Evolutionary conservation across 345 rosid genomes (phyloP).

Genomic region (Heritiera littoralis): DNA sequence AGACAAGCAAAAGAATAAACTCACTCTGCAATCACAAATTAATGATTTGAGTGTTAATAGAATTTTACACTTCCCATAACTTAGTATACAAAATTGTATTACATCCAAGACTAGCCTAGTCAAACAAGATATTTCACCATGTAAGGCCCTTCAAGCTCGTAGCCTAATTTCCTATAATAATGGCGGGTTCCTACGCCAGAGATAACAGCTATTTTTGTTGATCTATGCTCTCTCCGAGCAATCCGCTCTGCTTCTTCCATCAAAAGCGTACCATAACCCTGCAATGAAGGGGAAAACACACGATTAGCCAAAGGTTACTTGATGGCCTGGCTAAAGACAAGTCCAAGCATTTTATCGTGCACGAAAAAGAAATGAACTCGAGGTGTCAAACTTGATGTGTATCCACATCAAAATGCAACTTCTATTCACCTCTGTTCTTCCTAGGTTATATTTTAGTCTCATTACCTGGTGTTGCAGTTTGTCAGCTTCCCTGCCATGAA

Average conservation of each 20-base stretch:
- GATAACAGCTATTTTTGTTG: constrained; percentile 81
- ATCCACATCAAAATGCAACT: constrained; percentile 6
- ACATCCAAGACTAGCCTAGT: neutral
- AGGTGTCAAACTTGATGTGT: neutral
- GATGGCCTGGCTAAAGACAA: neutral
- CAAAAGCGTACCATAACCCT: constrained; percentile 95
- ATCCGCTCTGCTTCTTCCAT: constrained; percentile 98
- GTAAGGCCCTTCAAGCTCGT: constrained; percentile 95
- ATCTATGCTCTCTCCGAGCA: constrained; percentile 77
- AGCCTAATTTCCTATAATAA: constrained; percentile 87
- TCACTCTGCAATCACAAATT: neutral
- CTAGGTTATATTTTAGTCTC: neutral
- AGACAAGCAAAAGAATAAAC: neutral
- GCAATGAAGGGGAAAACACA: neutral
- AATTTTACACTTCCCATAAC: neutral
- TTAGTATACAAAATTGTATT: constrained; percentile 29
- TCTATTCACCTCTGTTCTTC: neutral
- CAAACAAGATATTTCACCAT: constrained; percentile 80
- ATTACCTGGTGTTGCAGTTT: constrained; percentile 98
- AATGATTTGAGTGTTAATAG: no score
- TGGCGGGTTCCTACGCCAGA: constrained; percentile 98
- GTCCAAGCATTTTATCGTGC: neutral
- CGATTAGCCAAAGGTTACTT: neutral
- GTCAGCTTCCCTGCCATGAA: constrained; percentile 93
- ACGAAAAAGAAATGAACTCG: neutral